Evolutionary conservation across 2,329 filamentous ascomycete genomes (phyloP).

Genomic region (Dissoconium aciculare): DNA sequence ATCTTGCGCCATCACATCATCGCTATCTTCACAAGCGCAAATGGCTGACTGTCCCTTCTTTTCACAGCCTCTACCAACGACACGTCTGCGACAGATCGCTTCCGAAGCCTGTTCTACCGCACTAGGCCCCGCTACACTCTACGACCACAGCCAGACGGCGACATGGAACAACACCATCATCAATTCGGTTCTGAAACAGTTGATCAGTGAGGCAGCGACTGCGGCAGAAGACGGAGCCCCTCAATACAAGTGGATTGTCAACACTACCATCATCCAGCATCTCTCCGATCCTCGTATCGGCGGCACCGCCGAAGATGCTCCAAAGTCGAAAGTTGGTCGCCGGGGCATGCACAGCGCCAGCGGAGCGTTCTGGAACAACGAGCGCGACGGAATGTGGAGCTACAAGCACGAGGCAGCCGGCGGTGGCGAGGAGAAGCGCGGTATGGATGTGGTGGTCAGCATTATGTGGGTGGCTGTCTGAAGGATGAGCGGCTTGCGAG

Average conservation of each 20-base stretch:
- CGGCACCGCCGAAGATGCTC: slow-evolving; percentile 32
- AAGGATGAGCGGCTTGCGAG: too few species aligned
- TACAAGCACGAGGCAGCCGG: slow-evolving; percentile 56
- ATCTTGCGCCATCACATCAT: neutral
- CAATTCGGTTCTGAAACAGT: slow-evolving; percentile 59
- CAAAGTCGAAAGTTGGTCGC: slow-evolving; percentile 54
- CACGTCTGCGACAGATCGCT: slow-evolving; percentile 71
- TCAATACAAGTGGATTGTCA: slow-evolving; percentile 82
- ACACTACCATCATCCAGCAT: slow-evolving; percentile 97
- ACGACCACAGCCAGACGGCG: slow-evolving; percentile 74
- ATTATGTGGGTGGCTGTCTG: slow-evolving; percentile 61
- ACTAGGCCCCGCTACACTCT: slow-evolving; percentile 58
- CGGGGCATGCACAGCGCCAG: slow-evolving; percentile 82
- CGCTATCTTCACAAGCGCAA: neutral
- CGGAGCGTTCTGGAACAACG: slow-evolving; percentile 80
- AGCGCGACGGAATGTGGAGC: slow-evolving; percentile 79
- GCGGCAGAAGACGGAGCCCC: slow-evolving; percentile 43
- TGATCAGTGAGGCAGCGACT: slow-evolving; percentile 56
- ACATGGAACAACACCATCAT: slow-evolving; percentile 90
- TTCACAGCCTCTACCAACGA: slow-evolving; percentile 55
- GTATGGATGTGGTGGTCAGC: slow-evolving; percentile 38
- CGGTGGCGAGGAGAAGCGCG: slow-evolving; percentile 27
- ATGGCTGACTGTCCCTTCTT: neutral
- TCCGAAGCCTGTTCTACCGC: slow-evolving; percentile 71
- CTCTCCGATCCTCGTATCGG: slow-evolving; percentile 52